Base-by-base conservation (phyloP, 2,329 filamentous ascomycete genomes). In the Apiospora koreana region DNA sequence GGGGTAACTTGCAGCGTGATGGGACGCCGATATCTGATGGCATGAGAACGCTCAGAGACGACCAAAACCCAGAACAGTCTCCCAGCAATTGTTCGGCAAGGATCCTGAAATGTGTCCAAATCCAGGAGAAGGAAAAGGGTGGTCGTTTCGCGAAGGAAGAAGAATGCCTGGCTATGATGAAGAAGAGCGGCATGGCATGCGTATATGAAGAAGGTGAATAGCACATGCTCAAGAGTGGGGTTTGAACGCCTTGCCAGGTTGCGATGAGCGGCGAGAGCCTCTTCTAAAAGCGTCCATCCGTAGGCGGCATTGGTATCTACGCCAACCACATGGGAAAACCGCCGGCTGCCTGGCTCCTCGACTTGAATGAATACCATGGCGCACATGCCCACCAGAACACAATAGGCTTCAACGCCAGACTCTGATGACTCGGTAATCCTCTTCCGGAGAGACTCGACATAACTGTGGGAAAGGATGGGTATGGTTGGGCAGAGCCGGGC, bases 51-150 rank as follows among this genome's bases (percentile, higher is more conserved):
- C 71, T 85, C 83, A 4, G 83, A 84, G 14, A 84, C 77, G 5
- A 84, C 74, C 0, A 84, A 72, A 1, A 85, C 82, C 83, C 83
- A 85, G 73, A 83, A 85, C 2, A 85, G 77, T 4, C 81, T 74
- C 54, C 79, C 76, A 0, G 78, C 76, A n/a, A 85, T 72, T 0
- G 71, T 70, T 1, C 71, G 73, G 12, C 75, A 73, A 1, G 69
- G 43, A 2, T 71, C 67, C 48, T 76, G 72, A 12, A 81, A 76
- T 10, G 75, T 74, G 2, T 80, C 77, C 1, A 79, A 71, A 7
- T 77, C 73, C 23, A 83, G 65, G 0, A 85, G 73, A 6, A 81
- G 72, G n/a, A 82, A 80, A 0, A 83, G 71, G 0, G 83, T 84
- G 1, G 81, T 83, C 0, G 83, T 80, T 70, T 85, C 82, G n/a